Percentiles rank a stretch among this genome's conserved stretches.
Conservation (phyloP, 805 yeast species). For the Komagataella kurtzmanii region DNA sequence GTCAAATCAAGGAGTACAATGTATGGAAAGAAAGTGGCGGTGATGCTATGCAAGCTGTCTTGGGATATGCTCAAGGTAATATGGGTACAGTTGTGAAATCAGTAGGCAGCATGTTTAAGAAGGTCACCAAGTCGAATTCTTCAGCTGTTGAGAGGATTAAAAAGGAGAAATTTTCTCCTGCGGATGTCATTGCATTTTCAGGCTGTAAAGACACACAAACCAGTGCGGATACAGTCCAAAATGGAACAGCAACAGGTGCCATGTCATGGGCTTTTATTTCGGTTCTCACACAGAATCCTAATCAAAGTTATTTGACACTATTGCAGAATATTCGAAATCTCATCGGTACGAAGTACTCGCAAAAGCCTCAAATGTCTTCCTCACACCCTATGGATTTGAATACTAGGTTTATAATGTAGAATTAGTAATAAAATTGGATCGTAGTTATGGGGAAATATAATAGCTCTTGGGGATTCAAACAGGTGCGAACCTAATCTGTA, state of each 20-base stretch:
- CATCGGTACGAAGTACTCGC: slow-evolving; percentile 52
- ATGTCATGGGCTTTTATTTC: slow-evolving; percentile 62
- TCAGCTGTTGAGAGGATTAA: slow-evolving; percentile 22
- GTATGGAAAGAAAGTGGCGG: slow-evolving; percentile 53
- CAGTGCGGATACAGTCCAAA: slow-evolving; percentile 52
- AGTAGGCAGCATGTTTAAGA: slow-evolving; percentile 20
- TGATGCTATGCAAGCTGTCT: slow-evolving; percentile 39
- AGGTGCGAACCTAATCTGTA: not conserved
- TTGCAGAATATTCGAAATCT: slow-evolving; percentile 58
- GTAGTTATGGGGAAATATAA: no score
- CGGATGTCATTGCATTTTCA: slow-evolving; percentile 57
- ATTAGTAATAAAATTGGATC: not conserved
- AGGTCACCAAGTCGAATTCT: slow-evolving; percentile 16
- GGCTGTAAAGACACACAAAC: slow-evolving; percentile 74
- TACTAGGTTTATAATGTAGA: slow-evolving; percentile 21
- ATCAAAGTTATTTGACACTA: slow-evolving; percentile 56
- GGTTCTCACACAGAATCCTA: slow-evolving; percentile 43
- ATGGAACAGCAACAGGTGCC: slow-evolving; percentile 59
- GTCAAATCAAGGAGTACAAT: slow-evolving; percentile 61
- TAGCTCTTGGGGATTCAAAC: not conserved
- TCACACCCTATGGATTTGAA: slow-evolving; percentile 69
- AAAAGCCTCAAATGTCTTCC: slow-evolving; percentile 71
- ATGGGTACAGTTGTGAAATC: slow-evolving; percentile 25
- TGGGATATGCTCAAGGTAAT: slow-evolving; percentile 43
- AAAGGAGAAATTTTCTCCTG: slow-evolving; percentile 46